Base-by-base conservation (phyloP, 441 rosid genomes). In the Hura crepitans region DNA sequence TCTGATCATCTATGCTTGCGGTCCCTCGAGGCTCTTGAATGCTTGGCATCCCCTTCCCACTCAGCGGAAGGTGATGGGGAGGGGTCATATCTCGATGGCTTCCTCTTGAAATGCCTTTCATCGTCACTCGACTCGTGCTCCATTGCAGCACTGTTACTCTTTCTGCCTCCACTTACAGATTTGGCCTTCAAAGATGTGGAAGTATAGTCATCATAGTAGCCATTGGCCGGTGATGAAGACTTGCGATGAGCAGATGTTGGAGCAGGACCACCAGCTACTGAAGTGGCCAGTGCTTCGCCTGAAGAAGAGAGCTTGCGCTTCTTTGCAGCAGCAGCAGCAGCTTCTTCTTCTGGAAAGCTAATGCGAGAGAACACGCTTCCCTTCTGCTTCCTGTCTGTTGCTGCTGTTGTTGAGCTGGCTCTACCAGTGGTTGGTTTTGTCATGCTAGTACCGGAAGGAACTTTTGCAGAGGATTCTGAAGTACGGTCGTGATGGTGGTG, bases 21-120 rank as follows among this genome's bases (percentile, higher is more conserved):
- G 22, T 78, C 69, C 66, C 77, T 80, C 14, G 82, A 72, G 6
- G 80, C 60, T 33, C 82, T 78, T 0, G 82, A 77, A 58, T 69
- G 84, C 51, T 84, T 80, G 1, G 72, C 62, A 51, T 81, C 86
- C 10, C 74, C 89, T 67, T 81, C 85, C 86, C 86, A 70, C 33
- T 85, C 85, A 0, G 75, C 79, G 0, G 84, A 72, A 0, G 66
- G 86, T 0, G 87, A 79, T 2, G 92, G 92, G 5, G 96, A 87
- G 0, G 89, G 80, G 78, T 91, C 90, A 39, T 86, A 86, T 83
- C 96, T 87, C 0, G 86, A 86, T 5, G 93, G 89, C 87, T 87
- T 94, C 79, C 98, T 87, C 87, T 92, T 92, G 72, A 92, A 94
- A 81, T 92, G 97, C 77, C 91, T 80, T 28, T 93, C 98, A 45